Conservation (phyloP, 495 filamentous ascomycete species). For the Trichocladium uniseriatum region DNA sequence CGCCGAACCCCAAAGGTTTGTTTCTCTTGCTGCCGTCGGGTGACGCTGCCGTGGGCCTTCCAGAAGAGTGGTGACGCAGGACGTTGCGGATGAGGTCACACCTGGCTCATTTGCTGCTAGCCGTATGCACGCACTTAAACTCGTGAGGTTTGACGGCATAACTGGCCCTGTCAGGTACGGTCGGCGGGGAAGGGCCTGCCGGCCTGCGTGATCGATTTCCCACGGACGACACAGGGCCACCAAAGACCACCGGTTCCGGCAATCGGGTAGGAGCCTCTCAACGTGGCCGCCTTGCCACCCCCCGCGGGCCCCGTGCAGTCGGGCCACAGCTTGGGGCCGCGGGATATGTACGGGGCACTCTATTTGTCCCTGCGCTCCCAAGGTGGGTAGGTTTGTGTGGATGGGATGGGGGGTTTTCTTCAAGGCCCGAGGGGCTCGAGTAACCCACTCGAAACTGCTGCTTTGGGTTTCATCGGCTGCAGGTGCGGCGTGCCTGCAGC, state of each 20-base stretch:
- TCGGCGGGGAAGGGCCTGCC: too few relatives aligned
- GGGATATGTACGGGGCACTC: constrained; percentile 4
- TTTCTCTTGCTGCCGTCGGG: not conserved
- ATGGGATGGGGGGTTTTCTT: not conserved
- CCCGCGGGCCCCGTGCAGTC: constrained; percentile 5
- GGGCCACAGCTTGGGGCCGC: constrained; percentile 12
- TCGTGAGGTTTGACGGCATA: constrained; percentile 11
- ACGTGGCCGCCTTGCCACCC: constrained; percentile 6
- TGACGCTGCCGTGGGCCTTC: constrained; percentile 3
- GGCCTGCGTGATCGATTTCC: too few relatives aligned
- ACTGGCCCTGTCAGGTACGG: not conserved
- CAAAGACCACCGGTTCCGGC: constrained; percentile 1
- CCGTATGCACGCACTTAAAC: constrained; percentile 13
- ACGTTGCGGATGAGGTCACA: not conserved
- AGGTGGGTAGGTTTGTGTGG: not conserved
- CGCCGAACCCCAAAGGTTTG: not conserved
- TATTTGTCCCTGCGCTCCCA: too few relatives aligned
- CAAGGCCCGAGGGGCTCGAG: constrained; percentile 1
- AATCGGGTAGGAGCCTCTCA: constrained; percentile 10
- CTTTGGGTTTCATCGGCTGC: constrained; percentile 12
- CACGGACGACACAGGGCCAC: constrained; percentile 5
- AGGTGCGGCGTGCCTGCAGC: constrained; percentile 9
- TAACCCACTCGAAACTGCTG: constrained; percentile 9
- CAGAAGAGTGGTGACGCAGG: constrained; percentile 3
- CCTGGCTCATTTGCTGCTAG: not conserved